Evolutionary conservation across 768 basidiomycete genomes (phyloP).

Genomic region (Scleroderma citrinum): DNA sequence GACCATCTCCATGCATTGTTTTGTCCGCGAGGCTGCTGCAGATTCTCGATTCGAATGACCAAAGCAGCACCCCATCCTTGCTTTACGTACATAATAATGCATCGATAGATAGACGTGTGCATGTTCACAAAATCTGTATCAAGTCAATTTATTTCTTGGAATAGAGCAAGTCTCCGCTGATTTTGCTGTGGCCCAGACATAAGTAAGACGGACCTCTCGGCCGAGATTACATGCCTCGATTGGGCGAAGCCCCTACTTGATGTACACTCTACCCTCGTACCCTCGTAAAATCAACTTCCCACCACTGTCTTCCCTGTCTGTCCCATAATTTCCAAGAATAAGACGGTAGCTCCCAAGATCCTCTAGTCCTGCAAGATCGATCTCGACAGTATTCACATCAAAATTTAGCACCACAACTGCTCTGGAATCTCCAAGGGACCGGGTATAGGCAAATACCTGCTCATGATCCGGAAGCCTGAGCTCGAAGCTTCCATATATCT

Average conservation of each 20-base stretch:
- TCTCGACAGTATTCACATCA: conserved; percentile 18
- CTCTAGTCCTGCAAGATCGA: conserved; percentile 5
- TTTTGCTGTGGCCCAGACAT: neutral
- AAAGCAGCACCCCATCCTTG: neutral
- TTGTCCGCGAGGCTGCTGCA: neutral
- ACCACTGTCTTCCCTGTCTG: neutral
- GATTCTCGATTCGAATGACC: neutral
- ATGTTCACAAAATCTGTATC: neutral
- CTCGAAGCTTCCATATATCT: conserved; percentile 60
- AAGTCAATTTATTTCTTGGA: neutral
- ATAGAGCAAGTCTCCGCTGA: neutral
- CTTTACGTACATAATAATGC: neutral
- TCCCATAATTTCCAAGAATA: conserved; percentile 24
- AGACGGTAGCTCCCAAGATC: conserved; percentile 6
- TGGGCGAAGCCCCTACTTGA: conserved; percentile 1
- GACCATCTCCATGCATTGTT: neutral
- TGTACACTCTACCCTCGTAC: conserved; percentile 27
- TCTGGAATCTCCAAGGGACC: conserved; percentile 28
- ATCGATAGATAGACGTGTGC: neutral
- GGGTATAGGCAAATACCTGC: conserved; percentile 49
- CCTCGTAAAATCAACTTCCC: conserved; percentile 14
- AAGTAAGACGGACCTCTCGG: neutral
- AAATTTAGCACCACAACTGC: conserved; percentile 49
- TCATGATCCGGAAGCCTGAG: conserved; percentile 42
- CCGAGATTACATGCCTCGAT: neutral